phyloP scores from a whole-genome alignment of 2,329 filamentous ascomycete genomes.

The Tympanopsis confertula region DNA sequence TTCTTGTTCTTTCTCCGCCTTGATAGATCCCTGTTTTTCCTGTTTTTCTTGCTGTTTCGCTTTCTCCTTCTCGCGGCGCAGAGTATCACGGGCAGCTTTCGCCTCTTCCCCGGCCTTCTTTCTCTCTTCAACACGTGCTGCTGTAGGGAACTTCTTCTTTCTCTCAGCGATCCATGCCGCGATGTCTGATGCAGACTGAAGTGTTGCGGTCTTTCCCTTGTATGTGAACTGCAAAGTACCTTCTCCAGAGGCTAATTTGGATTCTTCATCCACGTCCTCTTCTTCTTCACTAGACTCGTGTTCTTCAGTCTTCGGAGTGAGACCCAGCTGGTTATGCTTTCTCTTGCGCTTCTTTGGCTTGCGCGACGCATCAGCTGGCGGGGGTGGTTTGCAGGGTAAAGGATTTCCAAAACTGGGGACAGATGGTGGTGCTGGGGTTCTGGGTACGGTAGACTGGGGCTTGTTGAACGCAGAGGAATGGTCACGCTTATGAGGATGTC shows the following conservation, averaged over 20 bases:
- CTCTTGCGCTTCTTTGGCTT: constrained; percentile 24
- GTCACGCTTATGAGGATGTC: background rate
- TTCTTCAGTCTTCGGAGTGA: constrained; percentile 29
- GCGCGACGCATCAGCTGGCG: constrained; percentile 16
- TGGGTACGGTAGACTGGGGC: constrained; percentile 8
- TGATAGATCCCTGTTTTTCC: background rate
- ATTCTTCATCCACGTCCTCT: constrained; percentile 9
- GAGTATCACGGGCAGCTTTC: constrained; percentile 39
- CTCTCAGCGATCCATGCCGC: constrained; percentile 48
- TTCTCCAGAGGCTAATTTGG: background rate
- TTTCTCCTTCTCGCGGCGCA: constrained; percentile 29
- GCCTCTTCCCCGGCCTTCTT: constrained; percentile 30
- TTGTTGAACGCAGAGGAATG: background rate
- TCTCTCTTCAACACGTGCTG: constrained; percentile 24
- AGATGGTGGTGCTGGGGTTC: constrained; percentile 23
- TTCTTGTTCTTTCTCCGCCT: background rate
- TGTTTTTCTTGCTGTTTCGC: constrained; percentile 7
- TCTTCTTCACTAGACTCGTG: constrained; percentile 31
- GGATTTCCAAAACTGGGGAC: constrained; percentile 29
- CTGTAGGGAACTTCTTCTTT: constrained; percentile 43
- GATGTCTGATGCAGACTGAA: constrained; percentile 41
- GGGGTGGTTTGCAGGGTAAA: constrained; percentile 26
- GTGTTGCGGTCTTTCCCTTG: constrained; percentile 36
- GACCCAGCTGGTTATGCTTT: constrained; percentile 30
- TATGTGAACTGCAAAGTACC: constrained; percentile 27